Conservation (phyloP, 345 rosid genomes). For the Salix purpurea region DNA sequence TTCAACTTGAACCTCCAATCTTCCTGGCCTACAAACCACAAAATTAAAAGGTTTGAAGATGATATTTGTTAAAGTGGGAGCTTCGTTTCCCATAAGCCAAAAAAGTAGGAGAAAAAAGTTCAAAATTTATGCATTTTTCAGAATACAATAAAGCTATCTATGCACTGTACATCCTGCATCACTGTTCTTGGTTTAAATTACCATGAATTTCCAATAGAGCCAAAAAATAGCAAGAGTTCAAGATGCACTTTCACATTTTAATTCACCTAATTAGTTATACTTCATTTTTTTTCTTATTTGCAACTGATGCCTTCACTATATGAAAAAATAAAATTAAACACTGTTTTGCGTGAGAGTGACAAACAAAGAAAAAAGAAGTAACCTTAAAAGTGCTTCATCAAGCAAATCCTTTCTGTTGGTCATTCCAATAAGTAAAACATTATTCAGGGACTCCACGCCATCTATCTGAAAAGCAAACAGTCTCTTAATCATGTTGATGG, state of each 20-base stretch:
- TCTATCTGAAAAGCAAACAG: conserved; percentile 72
- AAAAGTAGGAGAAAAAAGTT: not conserved
- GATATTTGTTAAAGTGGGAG: not conserved
- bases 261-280: not conserved
- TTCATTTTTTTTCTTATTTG: conserved; percentile 2
- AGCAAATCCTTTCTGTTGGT: conserved; percentile 99
- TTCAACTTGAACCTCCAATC: conserved; percentile 98
- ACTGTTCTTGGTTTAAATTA: not conserved
- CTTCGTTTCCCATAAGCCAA: not conserved
- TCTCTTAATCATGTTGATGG: conserved; percentile 8
- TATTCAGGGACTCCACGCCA: conserved; percentile 98
- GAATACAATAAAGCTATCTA: not conserved
- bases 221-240: not conserved
- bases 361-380: conserved; percentile 19
- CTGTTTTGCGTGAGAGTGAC: not conserved
- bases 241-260: not conserved
- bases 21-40: conserved; percentile 71
- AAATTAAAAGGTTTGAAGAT: not conserved
- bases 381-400: conserved; percentile 99
- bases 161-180: not conserved
- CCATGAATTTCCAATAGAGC: not conserved
- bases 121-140: not conserved
- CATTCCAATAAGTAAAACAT: conserved; percentile 99
- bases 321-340: not conserved
- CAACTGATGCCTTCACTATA: not conserved